These are phyloP conservation scores for Myriangium duriaei DNA, from an alignment of 2,329 filamentous ascomycete genomes.

Conservation along the genomic window DNA sequence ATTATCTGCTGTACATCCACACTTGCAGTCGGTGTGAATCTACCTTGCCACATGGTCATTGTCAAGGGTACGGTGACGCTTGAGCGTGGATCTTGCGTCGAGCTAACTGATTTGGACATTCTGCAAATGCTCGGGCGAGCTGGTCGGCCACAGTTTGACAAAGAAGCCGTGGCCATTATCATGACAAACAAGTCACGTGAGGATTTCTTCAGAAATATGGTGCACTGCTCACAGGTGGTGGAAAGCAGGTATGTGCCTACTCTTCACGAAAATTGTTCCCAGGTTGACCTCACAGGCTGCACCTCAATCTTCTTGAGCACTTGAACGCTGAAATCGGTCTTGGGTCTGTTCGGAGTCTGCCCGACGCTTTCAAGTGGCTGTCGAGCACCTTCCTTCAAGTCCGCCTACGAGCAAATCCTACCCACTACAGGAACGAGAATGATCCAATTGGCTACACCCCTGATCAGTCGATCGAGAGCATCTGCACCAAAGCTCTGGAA, in stretches of 20 bases:
- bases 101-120: constrained; percentile 71
- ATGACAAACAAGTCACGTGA: constrained; percentile 58
- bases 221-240: constrained; percentile 58
- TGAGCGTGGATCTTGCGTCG: constrained; percentile 36
- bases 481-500: constrained; percentile 56
- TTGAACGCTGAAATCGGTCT: constrained; percentile 74
- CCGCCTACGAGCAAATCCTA: constrained; percentile 57
- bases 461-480: constrained; percentile 54
- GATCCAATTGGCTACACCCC: constrained; percentile 37
- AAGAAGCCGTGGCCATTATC: constrained; percentile 63
- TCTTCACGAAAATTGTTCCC: no score
- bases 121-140: constrained; percentile 87
- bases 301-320: constrained; percentile 69
- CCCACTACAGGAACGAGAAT: constrained; percentile 54
- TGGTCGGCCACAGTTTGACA: constrained; percentile 72
- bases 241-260: constrained; percentile 48
- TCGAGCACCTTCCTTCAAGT: constrained; percentile 66
- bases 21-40: constrained; percentile 68
- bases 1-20: constrained; percentile 84
- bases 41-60: constrained; percentile 72
- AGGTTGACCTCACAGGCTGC: constrained; percentile 42
- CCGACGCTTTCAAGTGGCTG: constrained; percentile 62
- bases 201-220: constrained; percentile 57
- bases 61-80: constrained; percentile 67
- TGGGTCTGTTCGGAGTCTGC: constrained; percentile 53